These are phyloP conservation scores for Tuber magnatum DNA, from an alignment of 495 filamentous ascomycete species.

Conservation along the genomic window DNA sequence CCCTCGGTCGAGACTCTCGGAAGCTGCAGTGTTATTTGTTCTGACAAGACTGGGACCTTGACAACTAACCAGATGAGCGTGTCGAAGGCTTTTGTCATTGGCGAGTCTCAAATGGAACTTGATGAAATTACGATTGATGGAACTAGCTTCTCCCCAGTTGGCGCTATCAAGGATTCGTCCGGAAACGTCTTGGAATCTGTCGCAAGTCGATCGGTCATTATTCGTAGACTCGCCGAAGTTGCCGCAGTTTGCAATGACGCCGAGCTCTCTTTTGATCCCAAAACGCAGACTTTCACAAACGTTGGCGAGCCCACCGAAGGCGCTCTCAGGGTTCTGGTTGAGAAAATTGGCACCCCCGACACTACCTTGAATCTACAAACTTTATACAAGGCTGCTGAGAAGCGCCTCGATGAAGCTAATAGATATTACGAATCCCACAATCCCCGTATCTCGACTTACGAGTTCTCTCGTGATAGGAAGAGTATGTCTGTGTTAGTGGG, in stretches of 20 bases:
- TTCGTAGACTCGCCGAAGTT: slow-evolving; percentile 76
- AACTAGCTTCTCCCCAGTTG: slow-evolving; percentile 83
- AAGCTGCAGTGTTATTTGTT: slow-evolving; percentile 99
- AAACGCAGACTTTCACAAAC: slow-evolving; percentile 64
- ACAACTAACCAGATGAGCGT: slow-evolving; percentile 99
- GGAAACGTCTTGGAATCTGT: slow-evolving; percentile 65
- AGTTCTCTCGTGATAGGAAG: slow-evolving; percentile 97
- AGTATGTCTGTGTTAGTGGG: slow-evolving; percentile 96
- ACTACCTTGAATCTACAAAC: slow-evolving; percentile 53
- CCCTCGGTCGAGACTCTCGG: slow-evolving; percentile 97
- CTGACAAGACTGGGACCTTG: slow-evolving; percentile 98
- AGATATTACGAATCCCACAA: slow-evolving; percentile 72
- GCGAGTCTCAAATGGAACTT: slow-evolving; percentile 60
- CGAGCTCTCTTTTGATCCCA: slow-evolving; percentile 70
- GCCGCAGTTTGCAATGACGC: slow-evolving; percentile 87
- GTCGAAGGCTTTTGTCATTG: slow-evolving; percentile 79
- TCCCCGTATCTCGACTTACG: slow-evolving; percentile 75
- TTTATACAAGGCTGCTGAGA: slow-evolving; percentile 46
- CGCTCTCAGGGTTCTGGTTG: slow-evolving; percentile 79
- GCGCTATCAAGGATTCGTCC: slow-evolving; percentile 54
- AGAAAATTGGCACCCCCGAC: slow-evolving; percentile 77
- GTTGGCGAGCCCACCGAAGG: slow-evolving; percentile 96
- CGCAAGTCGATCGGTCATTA: slow-evolving; percentile 65
- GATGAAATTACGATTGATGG: slow-evolving; percentile 90
- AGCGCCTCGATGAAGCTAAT: slow-evolving; percentile 70